Percentiles rank a stretch among this genome's conserved stretches.
These are phyloP conservation scores for Mycena olivaceomarginata DNA, from an alignment of 768 basidiomycete genomes.

Conservation along the genomic window DNA sequence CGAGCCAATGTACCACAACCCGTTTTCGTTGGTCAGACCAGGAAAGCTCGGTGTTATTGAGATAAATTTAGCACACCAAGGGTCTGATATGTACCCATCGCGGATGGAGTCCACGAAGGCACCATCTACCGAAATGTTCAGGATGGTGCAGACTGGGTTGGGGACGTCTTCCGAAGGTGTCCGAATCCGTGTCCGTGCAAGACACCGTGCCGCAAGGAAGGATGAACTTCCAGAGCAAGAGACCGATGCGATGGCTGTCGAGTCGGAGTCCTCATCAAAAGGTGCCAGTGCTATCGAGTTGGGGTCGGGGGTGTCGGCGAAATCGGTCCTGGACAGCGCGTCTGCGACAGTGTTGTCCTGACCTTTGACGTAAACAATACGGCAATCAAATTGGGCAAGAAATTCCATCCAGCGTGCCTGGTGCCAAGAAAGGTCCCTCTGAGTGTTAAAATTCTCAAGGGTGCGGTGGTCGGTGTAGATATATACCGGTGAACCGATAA, in stretches of 20 bases:
- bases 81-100: conserved; percentile 26
- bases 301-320: neutral
- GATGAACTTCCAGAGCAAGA: neutral
- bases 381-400: neutral
- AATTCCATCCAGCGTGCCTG: conserved; percentile 17
- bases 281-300: neutral
- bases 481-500: neutral
- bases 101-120: conserved; percentile 5
- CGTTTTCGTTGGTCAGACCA: conserved; percentile 20
- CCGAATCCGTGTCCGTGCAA: neutral
- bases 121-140: neutral
- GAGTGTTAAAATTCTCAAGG: neutral
- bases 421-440: neutral
- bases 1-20: conserved; percentile 49
- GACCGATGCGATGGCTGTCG: neutral
- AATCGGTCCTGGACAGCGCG: neutral
- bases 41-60: neutral
- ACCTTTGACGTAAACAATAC: neutral
- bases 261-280: neutral
- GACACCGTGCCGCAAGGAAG: neutral
- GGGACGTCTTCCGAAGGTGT: no score
- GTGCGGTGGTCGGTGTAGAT: conserved; percentile 1
- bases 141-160: neutral
- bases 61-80: conserved; percentile 26
- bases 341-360: conserved; percentile 2